Evolutionary conservation across 1,284 basidiomycete genomes (phyloP), one percentile per base, ranked within the genome.

Genomic region (Ganoderma resinaceum): DNA sequence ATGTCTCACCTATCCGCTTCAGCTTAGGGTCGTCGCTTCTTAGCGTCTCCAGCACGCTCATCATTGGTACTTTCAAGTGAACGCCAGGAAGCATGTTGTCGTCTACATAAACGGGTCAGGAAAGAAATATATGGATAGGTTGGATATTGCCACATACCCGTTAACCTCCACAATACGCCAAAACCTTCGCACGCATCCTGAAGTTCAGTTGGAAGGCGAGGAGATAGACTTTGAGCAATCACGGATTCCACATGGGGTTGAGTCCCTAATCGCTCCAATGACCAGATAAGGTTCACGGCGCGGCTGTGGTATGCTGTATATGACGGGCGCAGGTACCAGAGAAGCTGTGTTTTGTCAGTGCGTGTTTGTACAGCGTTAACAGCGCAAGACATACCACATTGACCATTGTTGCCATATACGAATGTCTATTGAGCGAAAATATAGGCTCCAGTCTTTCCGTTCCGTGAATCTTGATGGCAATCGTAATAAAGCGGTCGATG

Each of bases 131-230:
- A 3, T 29, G 33, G 38, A 33, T 8, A 20, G 6, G 0, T 14
- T 8, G 3, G 1, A 68, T 31, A 69, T 38, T 16, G 5, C n/a
- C 57, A 20, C 84, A 75, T 71, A 93, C 96, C 95, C 62, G 92
- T 93, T 68, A 96, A 81, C 67, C 95, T 87, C 97, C 97, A 99
- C 7, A 99, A 83, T 1, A 95, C 90, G 1, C 97, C 96, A 78
- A 99, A 98, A 0, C 93, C 94, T 72, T 96, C 92, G 77, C 93
- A 94, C 0, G 91, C 88, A 37, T 89, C 87, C 62, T 87, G 82
- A 14, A 85, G 80, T 65, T 85, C 83, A n/a, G 74, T 74, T 23
- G 82, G 80, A 58, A 88, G 83, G 0, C 83, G 77, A 11, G 88
- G 86, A 14, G 85, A 86, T 80, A 96, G 85, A n/a, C 83, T 86